A percentile compares a stretch with the other conserved stretches of the same genome.
Evolutionary conservation across 2,329 filamentous ascomycete species (phyloP).

Genomic region (Boeremia lycopersici): DNA sequence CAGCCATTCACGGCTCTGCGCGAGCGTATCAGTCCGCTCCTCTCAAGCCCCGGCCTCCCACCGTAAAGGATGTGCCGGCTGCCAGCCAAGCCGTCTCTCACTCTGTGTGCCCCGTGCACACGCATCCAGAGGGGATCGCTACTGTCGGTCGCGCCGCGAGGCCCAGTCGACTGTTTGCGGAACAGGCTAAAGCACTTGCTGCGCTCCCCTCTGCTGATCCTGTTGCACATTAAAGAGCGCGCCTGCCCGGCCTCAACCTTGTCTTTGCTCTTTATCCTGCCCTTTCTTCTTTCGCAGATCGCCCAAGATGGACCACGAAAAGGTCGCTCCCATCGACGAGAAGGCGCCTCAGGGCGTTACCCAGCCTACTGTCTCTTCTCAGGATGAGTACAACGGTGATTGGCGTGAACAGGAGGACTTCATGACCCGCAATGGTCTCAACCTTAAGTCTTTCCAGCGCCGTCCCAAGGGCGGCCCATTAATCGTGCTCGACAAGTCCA

Average conservation of each 20-base stretch:
- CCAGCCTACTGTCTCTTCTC: constrained; percentile 22
- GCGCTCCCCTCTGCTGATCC: constrained; percentile 35
- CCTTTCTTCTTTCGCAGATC: constrained; percentile 20
- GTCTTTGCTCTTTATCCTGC: constrained; percentile 12
- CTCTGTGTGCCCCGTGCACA: constrained; percentile 24
- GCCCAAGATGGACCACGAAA: constrained; percentile 36
- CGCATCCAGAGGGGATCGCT: constrained; percentile 20
- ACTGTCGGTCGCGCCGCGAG: constrained; percentile 35
- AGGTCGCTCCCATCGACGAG: constrained; percentile 31
- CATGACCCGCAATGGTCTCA: constrained; percentile 45
- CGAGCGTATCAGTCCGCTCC: constrained; percentile 23
- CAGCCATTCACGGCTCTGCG: constrained; percentile 22
- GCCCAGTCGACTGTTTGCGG: constrained; percentile 17
- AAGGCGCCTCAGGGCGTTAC: constrained; percentile 27
- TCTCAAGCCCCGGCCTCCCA: constrained; percentile 8
- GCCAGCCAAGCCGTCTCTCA: constrained; percentile 29
- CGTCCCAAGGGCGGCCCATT: constrained; percentile 31
- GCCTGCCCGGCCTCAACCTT: constrained; percentile 5
- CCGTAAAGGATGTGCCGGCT: constrained; percentile 18
- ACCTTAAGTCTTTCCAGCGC: constrained; percentile 43
- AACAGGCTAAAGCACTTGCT: constrained; percentile 24
- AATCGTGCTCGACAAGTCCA: constrained; percentile 48
- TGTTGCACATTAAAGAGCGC: constrained; percentile 32
- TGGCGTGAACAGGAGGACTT: constrained; percentile 43
- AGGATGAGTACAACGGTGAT: constrained; percentile 19